Percentiles rank a stretch among this genome's conserved stretches.
These are phyloP conservation scores for Barnettozyma wickerhamii DNA, from an alignment of 805 yeast genomes.

Conservation along the genomic window DNA sequence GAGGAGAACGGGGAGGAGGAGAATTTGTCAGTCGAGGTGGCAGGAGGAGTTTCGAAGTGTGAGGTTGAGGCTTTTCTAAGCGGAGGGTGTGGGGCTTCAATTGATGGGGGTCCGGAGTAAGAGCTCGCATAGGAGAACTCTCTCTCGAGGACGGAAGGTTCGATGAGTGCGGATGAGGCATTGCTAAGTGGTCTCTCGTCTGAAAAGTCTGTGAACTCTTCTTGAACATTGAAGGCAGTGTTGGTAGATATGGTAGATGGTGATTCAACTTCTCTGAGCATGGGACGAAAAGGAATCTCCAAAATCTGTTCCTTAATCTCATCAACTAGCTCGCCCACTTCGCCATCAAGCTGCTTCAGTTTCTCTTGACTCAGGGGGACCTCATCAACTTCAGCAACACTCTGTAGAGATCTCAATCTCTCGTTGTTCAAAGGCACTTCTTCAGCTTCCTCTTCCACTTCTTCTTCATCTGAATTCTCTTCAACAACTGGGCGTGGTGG, in stretches of 20 bases:
- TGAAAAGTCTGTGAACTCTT: not conserved
- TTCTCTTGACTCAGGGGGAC: not conserved
- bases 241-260: slow-evolving; percentile 3
- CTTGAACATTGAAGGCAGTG: not conserved
- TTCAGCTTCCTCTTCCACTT: not conserved
- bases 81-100: not conserved
- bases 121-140: not conserved
- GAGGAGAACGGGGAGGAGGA: slow-evolving; percentile 7
- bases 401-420: too few relatives aligned
- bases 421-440: too few relatives aligned
- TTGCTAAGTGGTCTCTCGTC: not conserved
- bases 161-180: not conserved
- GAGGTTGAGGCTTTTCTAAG: slow-evolving; percentile 5
- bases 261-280: not conserved
- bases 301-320: not conserved
- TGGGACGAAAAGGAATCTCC: not conserved
- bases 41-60: slow-evolving; percentile 16
- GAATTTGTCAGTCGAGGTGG: slow-evolving; percentile 10
- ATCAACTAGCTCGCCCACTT: not conserved
- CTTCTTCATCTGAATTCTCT: not conserved
- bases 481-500: slow-evolving; percentile 11
- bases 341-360: not conserved
- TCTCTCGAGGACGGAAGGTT: not conserved
- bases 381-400: not conserved
- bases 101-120: not conserved